These are phyloP conservation scores for Noccaea bulbosa DNA, from an alignment of 345 rosid genomes.

Conservation along the genomic window DNA sequence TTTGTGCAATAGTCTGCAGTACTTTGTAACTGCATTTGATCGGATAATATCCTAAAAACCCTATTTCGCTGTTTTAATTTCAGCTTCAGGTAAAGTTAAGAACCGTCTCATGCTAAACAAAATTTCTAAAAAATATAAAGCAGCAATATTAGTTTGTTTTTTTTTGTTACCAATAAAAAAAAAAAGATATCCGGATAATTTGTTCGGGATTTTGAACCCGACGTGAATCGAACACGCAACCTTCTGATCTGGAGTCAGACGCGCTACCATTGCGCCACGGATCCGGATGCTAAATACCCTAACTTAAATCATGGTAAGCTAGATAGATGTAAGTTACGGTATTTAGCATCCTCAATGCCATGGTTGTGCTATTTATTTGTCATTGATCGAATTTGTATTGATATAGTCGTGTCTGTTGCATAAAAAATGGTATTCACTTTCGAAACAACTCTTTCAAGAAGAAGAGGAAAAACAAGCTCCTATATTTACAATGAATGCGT, in stretches of 20 bases:
- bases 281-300: slow-evolving; percentile 47
- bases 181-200: not conserved
- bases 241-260: slow-evolving; percentile 99
- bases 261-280: slow-evolving; percentile 99
- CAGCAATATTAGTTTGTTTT: too few relatives aligned
- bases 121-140: too few relatives aligned
- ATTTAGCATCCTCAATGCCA: not conserved
- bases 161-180: too few relatives aligned
- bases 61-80: too few relatives aligned
- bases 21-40: too few relatives aligned
- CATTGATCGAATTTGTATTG: slow-evolving; percentile 19
- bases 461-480: slow-evolving; percentile 10
- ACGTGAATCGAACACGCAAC: slow-evolving; percentile 69
- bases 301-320: not conserved
- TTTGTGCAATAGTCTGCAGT: too few relatives aligned
- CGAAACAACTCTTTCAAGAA: slow-evolving; percentile 16
- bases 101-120: too few relatives aligned
- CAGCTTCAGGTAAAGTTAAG: too few relatives aligned
- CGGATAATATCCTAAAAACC: too few relatives aligned
- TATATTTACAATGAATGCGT: not conserved
- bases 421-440: slow-evolving; percentile 4
- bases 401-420: slow-evolving; percentile 3
- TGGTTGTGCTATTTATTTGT: not conserved
- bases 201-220: slow-evolving; percentile 37
- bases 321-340: too few relatives aligned